Conservation (phyloP, 345 rosid genomes). For the Arabidopsis thaliana region TAIR10.1 NC_003076.8:18816001-18816500, state of each 20-base stretch:
- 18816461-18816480: background rate
- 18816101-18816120: constrained; percentile 5
- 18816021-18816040: background rate
- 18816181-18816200: constrained; percentile 60
- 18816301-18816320: too few relatives aligned
- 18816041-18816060: background rate
- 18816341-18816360: too few relatives aligned
- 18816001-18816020: background rate
- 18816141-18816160: constrained; percentile 15
- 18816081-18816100: constrained; percentile 16
- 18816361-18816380: background rate
- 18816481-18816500: background rate
- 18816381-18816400: constrained; percentile 24
- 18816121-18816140: background rate
- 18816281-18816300: constrained; percentile 43
- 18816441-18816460: background rate
- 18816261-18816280: constrained; percentile 80
- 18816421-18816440: background rate
- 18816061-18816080: background rate
- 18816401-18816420: background rate
- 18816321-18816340: too few relatives aligned
- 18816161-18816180: constrained; percentile 4
- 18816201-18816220: constrained; percentile 72
- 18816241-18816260: constrained; percentile 74
- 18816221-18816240: constrained; percentile 76